Conservation (phyloP, 306 rosid genomes). For the Prunus dulcis region DNA sequence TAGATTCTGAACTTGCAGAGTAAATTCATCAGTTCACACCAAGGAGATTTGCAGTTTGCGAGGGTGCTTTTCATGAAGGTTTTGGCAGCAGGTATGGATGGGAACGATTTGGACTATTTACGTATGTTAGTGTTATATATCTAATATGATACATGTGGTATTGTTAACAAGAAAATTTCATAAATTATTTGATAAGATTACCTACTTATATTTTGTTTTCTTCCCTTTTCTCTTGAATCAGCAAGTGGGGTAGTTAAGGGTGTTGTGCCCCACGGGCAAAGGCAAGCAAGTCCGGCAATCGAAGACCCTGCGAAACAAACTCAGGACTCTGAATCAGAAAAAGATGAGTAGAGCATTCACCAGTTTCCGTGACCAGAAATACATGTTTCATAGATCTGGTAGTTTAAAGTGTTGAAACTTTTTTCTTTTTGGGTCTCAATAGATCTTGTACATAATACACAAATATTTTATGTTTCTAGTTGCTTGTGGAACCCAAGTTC, state of each 20-base stretch:
- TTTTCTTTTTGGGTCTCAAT: neutral
- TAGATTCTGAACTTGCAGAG: slow-evolving; percentile 26
- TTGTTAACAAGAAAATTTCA: too few species aligned
- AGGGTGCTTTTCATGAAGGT: slow-evolving; percentile 27
- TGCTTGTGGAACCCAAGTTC: neutral
- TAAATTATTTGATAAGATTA: neutral
- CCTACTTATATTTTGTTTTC: neutral
- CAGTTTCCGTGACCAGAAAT: neutral
- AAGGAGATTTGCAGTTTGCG: slow-evolving; percentile 39
- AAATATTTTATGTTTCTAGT: neutral
- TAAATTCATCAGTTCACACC: slow-evolving; percentile 45
- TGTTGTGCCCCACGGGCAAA: slow-evolving; percentile 25
- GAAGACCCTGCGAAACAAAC: slow-evolving; percentile 17
- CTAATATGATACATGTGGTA: neutral
- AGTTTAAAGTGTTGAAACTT: neutral
- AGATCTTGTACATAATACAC: neutral
- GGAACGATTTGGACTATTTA: neutral
- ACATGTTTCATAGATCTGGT: neutral
- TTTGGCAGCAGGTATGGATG: slow-evolving; percentile 35
- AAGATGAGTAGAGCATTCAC: slow-evolving; percentile 16
- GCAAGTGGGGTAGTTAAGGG: slow-evolving; percentile 29
- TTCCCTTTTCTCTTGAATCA: slow-evolving; percentile 19
- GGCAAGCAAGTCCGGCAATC: slow-evolving; percentile 11
- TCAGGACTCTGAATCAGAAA: slow-evolving; percentile 33
- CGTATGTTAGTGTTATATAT: neutral